Base-by-base conservation (phyloP, 2,329 filamentous ascomycete species). In the Sphaceloma murrayae region DNA sequence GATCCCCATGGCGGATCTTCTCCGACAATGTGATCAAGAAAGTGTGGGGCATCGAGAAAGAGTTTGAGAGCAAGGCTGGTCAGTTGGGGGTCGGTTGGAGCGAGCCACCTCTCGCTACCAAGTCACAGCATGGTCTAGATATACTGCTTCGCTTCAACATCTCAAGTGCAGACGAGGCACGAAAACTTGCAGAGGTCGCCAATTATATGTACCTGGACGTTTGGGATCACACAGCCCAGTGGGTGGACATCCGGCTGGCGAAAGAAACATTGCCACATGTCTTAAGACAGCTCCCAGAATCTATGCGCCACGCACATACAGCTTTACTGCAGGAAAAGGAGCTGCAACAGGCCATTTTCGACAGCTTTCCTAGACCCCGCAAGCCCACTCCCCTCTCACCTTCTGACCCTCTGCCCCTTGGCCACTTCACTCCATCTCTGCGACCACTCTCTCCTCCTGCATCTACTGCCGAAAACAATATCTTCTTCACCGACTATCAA, bases 401-500 rank as follows among this genome's bases (percentile, higher is more conserved):
- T 5, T 40, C 40, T 13, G 21, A n/a, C 17, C 19, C 32, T 18
- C 19, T 4, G 21, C 34, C 16, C 36, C 42, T n/a, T 32, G 45
- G 31, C 22, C 43, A 24, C 1, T 57, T 57, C 45, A 51, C 54
- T 47, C 51, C 55, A 34, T 46, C 58, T 14, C 49, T 58, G 9
- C 19, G 54, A 55, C 53, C 34, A 53, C 59, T 30, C 51, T 58
- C 13, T 59, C 60, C 8, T 61, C 63, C 46, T 57, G 8, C 11
- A 29, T 31, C 39, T 30, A n/a, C 43, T 26, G 24, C 66, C n/a
- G 75, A 80, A 47, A 53, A 52, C 43, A 85, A 87, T 56, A 69
- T 94, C 29, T 96, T 95, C 67, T 96, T 98, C 65, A 75, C 78
- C 42, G 79, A 95, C 57, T 98, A 95, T 61, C 91, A 95, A 57